Base-by-base conservation (phyloP, 768 basidiomycete genomes). In the Auricularia heimuer region DNA sequence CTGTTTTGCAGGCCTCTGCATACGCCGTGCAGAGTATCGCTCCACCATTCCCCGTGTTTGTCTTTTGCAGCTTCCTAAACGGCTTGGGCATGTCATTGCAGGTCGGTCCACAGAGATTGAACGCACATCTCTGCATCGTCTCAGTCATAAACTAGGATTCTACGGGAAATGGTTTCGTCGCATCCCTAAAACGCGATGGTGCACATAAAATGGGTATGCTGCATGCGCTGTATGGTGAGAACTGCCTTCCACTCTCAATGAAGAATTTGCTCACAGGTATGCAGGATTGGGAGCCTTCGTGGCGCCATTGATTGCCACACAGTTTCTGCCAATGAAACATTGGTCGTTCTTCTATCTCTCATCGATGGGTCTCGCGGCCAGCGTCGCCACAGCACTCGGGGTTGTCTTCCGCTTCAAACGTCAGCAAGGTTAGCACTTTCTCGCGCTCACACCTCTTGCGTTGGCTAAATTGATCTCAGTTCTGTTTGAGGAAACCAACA, bases 1-100 rank as follows among this genome's bases (percentile, higher is more conserved):
- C 60, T 8, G 10, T 34, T 12, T 65, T 67, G 42, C 70, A 72
- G 61, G 68, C 62, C 14, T 11, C 72, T 29, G 73, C 71, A 2
- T 74, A 73, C 64, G 39, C 58, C 4, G 47, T 65, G 8, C 60
- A 61, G 42, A 11, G 60, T 8, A 24, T 36, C 3, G 64, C 64
- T 14, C 64, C 64, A 18, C 64, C 64, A 11, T 65, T 61, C 44
- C 64, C 64, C 1, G 24, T 62, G 4, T 62, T 65, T 16, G 60
- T 39, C 24, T 24, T 62, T 21, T 24, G 21, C 36, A 42, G 29
- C 3, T 42, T 54, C 21, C 8, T 65, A 18, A 62, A 61, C 42
- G 64, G 64, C 10, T 39, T 61, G 14, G 65, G 62, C n/a, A 54
- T 47, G 24, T 36, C 64, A n/a, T 42, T 65, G 21, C 60, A 62